A percentile compares a stretch with the other conserved stretches of the same genome.
These are phyloP conservation scores for Monoraphidium neglectum DNA, from an alignment of 139 green algal genomes.

Conservation along the genomic window DNA sequence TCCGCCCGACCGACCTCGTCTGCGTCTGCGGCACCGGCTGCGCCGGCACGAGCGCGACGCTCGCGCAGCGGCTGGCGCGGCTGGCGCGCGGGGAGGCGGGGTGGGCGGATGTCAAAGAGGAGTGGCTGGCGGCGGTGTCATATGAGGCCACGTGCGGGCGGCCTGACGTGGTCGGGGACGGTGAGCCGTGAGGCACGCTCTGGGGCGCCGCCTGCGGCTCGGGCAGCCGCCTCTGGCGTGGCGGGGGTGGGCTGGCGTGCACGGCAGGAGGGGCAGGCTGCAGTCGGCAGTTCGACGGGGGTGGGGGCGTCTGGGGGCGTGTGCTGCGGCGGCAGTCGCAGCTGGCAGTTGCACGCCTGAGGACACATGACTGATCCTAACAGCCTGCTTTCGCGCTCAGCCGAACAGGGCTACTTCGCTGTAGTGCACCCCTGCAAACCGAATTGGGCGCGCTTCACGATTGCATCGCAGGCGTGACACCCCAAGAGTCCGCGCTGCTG, in stretches of 20 bases:
- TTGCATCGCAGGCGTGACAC: conserved; percentile 27
- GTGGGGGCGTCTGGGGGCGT: neutral
- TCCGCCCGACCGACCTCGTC: conserved; percentile 19
- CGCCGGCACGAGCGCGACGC: neutral
- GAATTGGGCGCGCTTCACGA: conserved; percentile 20
- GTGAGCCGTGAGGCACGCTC: neutral
- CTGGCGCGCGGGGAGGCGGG: neutral
- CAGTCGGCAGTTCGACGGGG: too few relatives aligned
- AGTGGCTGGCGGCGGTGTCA: neutral
- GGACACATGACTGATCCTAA: neutral
- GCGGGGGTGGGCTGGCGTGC: too few relatives aligned
- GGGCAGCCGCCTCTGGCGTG: too few relatives aligned
- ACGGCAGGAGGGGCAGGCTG: too few relatives aligned
- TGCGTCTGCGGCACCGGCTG: conserved; percentile 22
- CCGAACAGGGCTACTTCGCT: too few relatives aligned
- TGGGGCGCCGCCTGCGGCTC: neutral
- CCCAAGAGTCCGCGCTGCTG: conserved; percentile 19
- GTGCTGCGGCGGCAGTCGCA: neutral
- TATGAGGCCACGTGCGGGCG: neutral
- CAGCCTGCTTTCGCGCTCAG: too few relatives aligned
- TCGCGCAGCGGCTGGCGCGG: neutral
- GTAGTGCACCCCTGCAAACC: conserved; percentile 7
- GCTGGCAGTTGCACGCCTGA: neutral
- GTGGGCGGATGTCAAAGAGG: neutral
- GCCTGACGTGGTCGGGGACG: neutral